A percentile compares a stretch with the other conserved stretches of the same genome.
Evolutionary conservation across 208 protist genomes (phyloP).

Genomic region (Crithidia fasciculata): DNA sequence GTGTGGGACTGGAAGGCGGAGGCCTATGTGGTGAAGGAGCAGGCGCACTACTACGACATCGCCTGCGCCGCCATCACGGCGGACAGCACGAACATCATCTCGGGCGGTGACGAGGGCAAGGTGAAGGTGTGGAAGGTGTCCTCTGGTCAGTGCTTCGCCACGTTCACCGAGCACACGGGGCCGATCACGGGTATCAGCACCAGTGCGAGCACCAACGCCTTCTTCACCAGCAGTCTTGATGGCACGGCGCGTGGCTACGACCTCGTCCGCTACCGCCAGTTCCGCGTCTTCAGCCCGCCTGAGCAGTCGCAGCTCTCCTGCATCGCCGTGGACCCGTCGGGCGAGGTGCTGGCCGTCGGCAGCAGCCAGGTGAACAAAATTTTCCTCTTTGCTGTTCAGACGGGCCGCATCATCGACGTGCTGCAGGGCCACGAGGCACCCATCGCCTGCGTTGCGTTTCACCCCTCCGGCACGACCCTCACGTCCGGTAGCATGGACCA

Average conservation of each 20-base stretch:
- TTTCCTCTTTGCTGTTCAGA: constrained; percentile 92
- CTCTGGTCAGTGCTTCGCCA: constrained; percentile 93
- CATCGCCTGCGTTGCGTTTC: constrained; percentile 89
- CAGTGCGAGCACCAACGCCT: constrained; percentile 84
- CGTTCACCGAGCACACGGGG: constrained; percentile 91
- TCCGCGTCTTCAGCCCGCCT: constrained; percentile 86
- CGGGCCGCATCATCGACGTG: constrained; percentile 88
- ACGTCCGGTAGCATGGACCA: constrained; percentile 89
- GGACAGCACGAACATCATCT: constrained; percentile 89
- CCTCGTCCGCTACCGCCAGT: constrained; percentile 90
- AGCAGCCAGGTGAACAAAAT: constrained; percentile 84
- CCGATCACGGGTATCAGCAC: constrained; percentile 86
- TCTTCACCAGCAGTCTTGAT: constrained; percentile 92
- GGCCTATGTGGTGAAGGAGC: constrained; percentile 93
- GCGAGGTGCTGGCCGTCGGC: constrained; percentile 89
- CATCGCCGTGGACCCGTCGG: constrained; percentile 92
- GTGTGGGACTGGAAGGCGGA: constrained; percentile 96
- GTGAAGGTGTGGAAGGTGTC: constrained; percentile 94
- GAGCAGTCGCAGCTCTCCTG: constrained; percentile 89
- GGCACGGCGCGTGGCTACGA: constrained; percentile 93
- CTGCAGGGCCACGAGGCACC: constrained; percentile 91
- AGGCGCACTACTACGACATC: constrained; percentile 94
- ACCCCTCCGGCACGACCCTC: constrained; percentile 86
- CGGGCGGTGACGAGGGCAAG: constrained; percentile 93
- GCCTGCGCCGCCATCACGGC: constrained; percentile 86